Evolutionary conservation across 495 filamentous ascomycete species (phyloP), one percentile per base, ranked within the genome.

Genomic region (Penicillium odoratum): DNA sequence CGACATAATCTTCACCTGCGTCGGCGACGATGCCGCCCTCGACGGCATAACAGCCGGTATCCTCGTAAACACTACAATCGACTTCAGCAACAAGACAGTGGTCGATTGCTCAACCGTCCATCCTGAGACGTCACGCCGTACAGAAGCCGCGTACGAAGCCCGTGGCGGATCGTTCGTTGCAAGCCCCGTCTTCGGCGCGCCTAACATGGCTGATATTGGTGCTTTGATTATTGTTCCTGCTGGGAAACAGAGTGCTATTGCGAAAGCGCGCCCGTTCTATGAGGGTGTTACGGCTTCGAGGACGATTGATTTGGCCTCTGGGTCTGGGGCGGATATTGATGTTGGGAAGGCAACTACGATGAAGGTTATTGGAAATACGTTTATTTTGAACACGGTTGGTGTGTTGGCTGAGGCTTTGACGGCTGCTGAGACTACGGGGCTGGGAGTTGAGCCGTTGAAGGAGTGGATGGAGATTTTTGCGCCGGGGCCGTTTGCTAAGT

Each of bases 31-130:
- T 74, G 65, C 78, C 10, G 88, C 87, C 11, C 83, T 96, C 3
- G 81, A 85, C 52, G 36, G 65, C 5, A 78, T 91, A 38, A 74
- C 79, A 50, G 63, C 71, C 13, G 68, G 80, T 33, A 70, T 88
- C 57, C 66, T 71, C 4, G 45, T 66, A n/a, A 62, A 74, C 16
- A 60, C 69, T 0, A 68, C 81, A n/a, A 48, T 61, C 4, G 79
- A 87, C 51, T 59, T 78, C 5, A 58, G 59, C 13, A 40, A 30
- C 33, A 78, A 78, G 49, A 72, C 68, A 33, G 65, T 96, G 56
- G 77, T 96, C 38, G 92, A 96, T 63, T 93, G 88, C 78, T 93
- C 89, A 1, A 97, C 92, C 45, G 85, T 97, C 36, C 87, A 93
- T 70, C 92, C 93, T 0, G 87, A 92, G 43, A 94, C 89, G 26